phyloP scores from a whole-genome alignment of 768 basidiomycete genomes.

The Lactifluus echinatus region DNA sequence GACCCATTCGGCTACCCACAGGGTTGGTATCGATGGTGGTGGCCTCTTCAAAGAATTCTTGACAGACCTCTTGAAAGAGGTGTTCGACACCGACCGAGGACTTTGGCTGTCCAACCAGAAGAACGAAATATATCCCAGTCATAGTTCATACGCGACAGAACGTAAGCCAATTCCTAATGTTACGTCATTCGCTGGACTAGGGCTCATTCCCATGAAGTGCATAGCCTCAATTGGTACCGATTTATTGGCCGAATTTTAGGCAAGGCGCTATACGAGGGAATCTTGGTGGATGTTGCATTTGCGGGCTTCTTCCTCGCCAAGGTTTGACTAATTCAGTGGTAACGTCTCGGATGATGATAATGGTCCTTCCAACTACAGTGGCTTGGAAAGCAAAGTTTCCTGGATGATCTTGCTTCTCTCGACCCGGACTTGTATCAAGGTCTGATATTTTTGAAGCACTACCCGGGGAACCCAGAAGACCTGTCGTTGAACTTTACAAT shows the following conservation, averaged over 20 bases:
- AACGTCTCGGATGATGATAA: not conserved
- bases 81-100: constrained; percentile 90
- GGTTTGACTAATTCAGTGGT: constrained; percentile 30
- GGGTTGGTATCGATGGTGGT: constrained; percentile 91
- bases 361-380: constrained; percentile 40
- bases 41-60: constrained; percentile 98
- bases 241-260: constrained; percentile 92
- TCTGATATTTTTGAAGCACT: constrained; percentile 88
- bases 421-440: constrained; percentile 92
- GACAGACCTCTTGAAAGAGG: constrained; percentile 86
- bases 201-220: constrained; percentile 36
- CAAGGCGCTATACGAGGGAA: constrained; percentile 95
- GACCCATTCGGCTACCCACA: constrained; percentile 25
- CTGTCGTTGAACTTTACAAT: constrained; percentile 86
- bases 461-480: constrained; percentile 78
- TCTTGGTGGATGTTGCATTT: constrained; percentile 90
- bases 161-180: constrained; percentile 34
- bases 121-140: constrained; percentile 93
- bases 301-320: constrained; percentile 93
- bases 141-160: constrained; percentile 86
- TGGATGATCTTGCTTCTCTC: constrained; percentile 87
- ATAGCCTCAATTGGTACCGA: constrained; percentile 85
- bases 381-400: constrained; percentile 85
- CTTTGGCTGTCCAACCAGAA: constrained; percentile 87
- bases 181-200: not conserved